Evolutionary conservation across 179 eudicot genomes (phyloP).

Genomic region (Beta corolliflora): DNA sequence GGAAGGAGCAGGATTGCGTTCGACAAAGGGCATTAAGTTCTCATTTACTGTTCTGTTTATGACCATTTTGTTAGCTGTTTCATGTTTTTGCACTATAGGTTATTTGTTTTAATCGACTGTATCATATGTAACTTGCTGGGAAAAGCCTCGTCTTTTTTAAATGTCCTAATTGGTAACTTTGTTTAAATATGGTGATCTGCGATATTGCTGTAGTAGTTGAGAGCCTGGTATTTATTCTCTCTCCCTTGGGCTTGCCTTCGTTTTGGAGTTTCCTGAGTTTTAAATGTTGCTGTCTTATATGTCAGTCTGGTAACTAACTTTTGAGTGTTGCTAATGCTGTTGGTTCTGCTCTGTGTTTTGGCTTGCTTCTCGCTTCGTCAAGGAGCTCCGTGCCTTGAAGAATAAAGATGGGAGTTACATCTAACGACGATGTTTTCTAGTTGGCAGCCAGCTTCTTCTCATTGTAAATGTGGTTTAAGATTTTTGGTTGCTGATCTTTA

Average conservation of each 20-base stretch:
- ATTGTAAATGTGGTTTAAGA: not conserved
- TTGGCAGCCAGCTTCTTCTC: not conserved
- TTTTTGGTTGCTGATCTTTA: not conserved
- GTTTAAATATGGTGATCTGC: not conserved
- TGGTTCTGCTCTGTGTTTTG: too few relatives aligned
- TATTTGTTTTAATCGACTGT: not conserved
- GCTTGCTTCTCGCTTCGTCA: too few relatives aligned
- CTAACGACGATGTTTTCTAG: not conserved
- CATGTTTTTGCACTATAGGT: slow-evolving; percentile 11
- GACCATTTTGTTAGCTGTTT: not conserved
- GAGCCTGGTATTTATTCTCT: too few relatives aligned
- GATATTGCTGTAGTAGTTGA: too few relatives aligned
- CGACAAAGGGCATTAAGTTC: slow-evolving; percentile 45
- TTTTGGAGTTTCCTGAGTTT: too few relatives aligned
- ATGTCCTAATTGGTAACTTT: not conserved
- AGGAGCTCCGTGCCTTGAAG: too few relatives aligned
- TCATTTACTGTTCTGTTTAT: not conserved
- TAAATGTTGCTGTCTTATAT: too few relatives aligned
- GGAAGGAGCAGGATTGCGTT: slow-evolving; percentile 54
- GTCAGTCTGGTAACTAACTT: too few relatives aligned
- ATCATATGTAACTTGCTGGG: not conserved
- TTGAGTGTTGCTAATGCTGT: too few relatives aligned
- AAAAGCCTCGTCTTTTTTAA: not conserved
- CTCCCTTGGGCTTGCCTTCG: too few relatives aligned
- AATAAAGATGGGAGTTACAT: too few relatives aligned